Evolutionary conservation across 2,329 filamentous ascomycete species (phyloP), one percentile per base, ranked within the genome.

Genomic region (Monilinia vaccinii-corymbosi): DNA sequence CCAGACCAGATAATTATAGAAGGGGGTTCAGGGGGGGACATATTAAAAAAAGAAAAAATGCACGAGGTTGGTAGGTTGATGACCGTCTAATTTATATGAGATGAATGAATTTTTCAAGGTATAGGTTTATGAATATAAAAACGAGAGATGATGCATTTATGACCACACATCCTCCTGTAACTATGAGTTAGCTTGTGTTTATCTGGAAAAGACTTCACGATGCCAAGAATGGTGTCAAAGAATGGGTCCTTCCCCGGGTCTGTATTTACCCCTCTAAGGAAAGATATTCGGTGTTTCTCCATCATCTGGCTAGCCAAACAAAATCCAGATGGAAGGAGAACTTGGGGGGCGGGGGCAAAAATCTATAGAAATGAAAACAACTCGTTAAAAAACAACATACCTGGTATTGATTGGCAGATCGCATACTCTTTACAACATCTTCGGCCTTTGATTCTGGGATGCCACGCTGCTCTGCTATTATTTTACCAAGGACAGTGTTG

Each of bases 391-490:
- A 11, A 36, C 21, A 48, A 55, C 71, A 60, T 82, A 86, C 94
- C 81, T 99, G 95, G 79, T 99, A 99, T 75, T 94, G 90, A 75
- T 96, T 97, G 66, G 88, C 86, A 67, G 89, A 87, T 71, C 94
- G 87, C 93, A 99, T 97, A 69, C 87, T 87, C 83, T 97, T 99
- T 63, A 99, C 91, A 70, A 97, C 86, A 72, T 97, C 93, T 76
- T 99, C 94, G 16, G 85, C 94, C 81, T 96, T 96, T 65, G 87
- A 79, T 70, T 93, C 87, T 1, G 90, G 80, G 61, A 97, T 81
- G 55, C 88, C 88, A 58, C 94, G 84, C 74, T 96, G 83, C 72
- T 92, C 85, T 31, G 91, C 81, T 68, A 99, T 86, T 71, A 97
- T 95, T 72, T 95, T 86, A 31, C 81, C 87, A 47, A 99, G 80